Base-by-base conservation (phyloP, 1,284 basidiomycete species). In the Phaffia rhodozyma region DNA sequence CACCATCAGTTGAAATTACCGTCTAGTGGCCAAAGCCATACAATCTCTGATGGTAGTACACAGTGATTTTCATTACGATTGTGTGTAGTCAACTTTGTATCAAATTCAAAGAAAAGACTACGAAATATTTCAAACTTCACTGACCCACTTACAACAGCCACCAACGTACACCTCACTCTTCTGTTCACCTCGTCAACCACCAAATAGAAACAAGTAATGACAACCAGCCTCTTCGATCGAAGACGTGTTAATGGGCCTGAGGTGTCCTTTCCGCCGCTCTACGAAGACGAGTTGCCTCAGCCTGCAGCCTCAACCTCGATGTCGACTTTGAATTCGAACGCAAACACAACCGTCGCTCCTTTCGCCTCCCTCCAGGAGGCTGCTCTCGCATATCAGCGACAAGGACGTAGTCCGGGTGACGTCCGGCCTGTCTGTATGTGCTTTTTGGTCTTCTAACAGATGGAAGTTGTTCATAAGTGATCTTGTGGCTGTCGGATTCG, bases 211-310 rank as follows among this genome's bases (percentile, higher is more conserved):
- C 18, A 18, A 32, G 18, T n/a, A 13, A 55, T n/a, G 5, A 25
- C 23, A 18, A 32, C 21, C 23, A 66, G 61, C 49, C 66, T 78
- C 56, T 87, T 89, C 72, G 91, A 96, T 80, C 79, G 92, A 71
- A 80, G 92, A 69, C 83, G 91, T 60, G 83, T 90, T 66, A 89
- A 88, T 69, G 92, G 89, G 0, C 92, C 92, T 21, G 91, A 93
- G 71, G 82, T 86, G 67, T 90, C 86, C 63, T 81, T 79, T 68
- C 73, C 83, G 18, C 87, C 86, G 2, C 69, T 82, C 1, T 91
- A 83, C 70, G 80, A 82, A 29, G 72, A 73, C 13, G 75, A 77
- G 27, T 75, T 69, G n/a, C 61, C 78, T 3, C 75, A 76, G 47
- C 70, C 75, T 1, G 69, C 71, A 32, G 68, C 72, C 9, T 70